Evolutionary conservation across 345 rosid genomes (phyloP).

Genomic region (Brassica nigra): DNA sequence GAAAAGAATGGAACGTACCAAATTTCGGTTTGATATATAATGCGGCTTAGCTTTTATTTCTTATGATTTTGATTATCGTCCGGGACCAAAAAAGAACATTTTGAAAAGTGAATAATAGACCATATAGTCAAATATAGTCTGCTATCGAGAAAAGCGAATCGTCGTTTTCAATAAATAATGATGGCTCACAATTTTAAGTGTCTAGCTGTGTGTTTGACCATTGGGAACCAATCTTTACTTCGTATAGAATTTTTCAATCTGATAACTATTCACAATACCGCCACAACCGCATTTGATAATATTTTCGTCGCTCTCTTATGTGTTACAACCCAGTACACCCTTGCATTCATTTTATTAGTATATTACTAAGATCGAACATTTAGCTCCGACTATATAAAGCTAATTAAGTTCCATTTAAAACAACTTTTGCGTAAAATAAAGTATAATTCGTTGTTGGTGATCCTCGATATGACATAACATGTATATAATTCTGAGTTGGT

Average conservation of each 20-base stretch:
- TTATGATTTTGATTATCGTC: neutral
- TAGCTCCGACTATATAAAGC: slow-evolving; percentile 12
- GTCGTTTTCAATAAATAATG: slow-evolving; percentile 23
- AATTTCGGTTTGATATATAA: neutral
- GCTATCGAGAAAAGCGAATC: slow-evolving; percentile 33
- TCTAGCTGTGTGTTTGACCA: slow-evolving; percentile 39
- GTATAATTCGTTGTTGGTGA: slow-evolving; percentile 22
- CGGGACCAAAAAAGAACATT: neutral
- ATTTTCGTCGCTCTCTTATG: slow-evolving; percentile 8
- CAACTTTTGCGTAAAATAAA: neutral
- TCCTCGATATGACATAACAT: neutral
- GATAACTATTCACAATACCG: slow-evolving; percentile 16
- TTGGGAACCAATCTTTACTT: slow-evolving; percentile 29
- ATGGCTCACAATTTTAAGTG: neutral
- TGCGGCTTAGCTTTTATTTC: neutral
- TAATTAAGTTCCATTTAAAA: neutral
- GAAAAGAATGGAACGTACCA: neutral
- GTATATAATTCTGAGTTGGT: slow-evolving; percentile 12
- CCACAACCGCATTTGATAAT: slow-evolving; percentile 6
- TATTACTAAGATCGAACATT: slow-evolving; percentile 5
- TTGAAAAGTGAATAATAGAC: neutral
- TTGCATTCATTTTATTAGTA: slow-evolving; percentile 33
- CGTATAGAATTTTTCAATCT: neutral
- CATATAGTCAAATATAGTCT: slow-evolving; percentile 30
- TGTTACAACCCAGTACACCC: slow-evolving; percentile 35